Evolutionary conservation across 1,284 basidiomycete species (phyloP), one percentile per base, ranked within the genome.

Genomic region (Serendipita sp.): DNA sequence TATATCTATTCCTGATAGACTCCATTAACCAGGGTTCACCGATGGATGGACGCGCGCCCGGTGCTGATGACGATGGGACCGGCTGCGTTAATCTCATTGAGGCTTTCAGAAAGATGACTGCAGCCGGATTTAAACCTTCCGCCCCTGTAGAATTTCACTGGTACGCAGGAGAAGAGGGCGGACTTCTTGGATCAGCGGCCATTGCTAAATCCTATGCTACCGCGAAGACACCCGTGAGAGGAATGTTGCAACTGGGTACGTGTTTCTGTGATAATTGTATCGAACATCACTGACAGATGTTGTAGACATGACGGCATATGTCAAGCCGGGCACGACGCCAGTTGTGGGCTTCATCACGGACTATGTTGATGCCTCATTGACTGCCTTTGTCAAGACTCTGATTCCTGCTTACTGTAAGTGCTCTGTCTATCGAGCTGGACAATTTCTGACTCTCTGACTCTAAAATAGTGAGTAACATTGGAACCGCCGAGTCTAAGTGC

Each of bases 11-110:
- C 70, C 85, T 43, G 82, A 82, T 15, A 80, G 82, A 0, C 85
- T 87, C 70, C 80, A 83, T 71, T 34, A 65, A 64, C 44, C 43
- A 55, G 8, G 47, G 44, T 35, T 50, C 43, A 12, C 47, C 62
- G 30, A 61, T 60, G 68, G 2, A 55, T 69, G 77, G 76, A 5
- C 78, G 80, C 55, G 80, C 83, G n/a, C 83, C 83, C 53, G 81
- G 77, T 70, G 84, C 83, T 0, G 85, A 87, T 67, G 85, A 87
- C 68, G 84, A 87, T 69, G 85, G 84, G 15, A 82, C 80, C 8
- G 86, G 85, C 12, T 81, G 81, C 3, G 84, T 85, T 58, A 84
- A 84, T 44, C 75, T 83, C 35, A 74, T 89, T 30, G 82, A 84
- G 69, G 79, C 79, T 3, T 77, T 85, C 70, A 76, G 79, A 34